Evolutionary conservation across 164 flowering plant species (phyloP).

Genomic region (Umbellularia californica): DNA sequence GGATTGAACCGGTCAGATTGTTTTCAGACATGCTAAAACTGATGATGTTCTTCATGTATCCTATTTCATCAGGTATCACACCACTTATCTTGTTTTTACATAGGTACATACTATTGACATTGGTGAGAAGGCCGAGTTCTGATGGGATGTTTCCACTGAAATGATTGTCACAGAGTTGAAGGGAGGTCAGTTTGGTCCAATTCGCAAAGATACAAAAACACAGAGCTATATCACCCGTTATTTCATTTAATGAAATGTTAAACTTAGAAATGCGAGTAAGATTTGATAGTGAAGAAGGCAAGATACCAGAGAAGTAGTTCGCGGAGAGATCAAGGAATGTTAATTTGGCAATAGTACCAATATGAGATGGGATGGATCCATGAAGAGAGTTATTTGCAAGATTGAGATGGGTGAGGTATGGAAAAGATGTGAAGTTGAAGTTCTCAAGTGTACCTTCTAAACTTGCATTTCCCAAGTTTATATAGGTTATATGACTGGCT

Average conservation of each 20-base stretch:
- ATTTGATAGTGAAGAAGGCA: conserved; percentile 27
- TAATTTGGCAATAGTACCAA: conserved; percentile 6
- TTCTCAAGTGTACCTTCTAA: conserved; percentile 1
- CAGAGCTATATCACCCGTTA: conserved; percentile 16
- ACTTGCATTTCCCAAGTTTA: not conserved
- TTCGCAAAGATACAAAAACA: conserved; percentile 17
- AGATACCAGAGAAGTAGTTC: conserved; percentile 6
- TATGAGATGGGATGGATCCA: conserved; percentile 7
- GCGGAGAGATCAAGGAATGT: not conserved
- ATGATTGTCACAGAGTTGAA: conserved; percentile 8
- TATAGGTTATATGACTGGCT: not conserved
- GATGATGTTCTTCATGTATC: conserved; percentile 7
- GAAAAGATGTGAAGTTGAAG: conserved; percentile 4
- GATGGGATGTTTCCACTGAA: conserved; percentile 21
- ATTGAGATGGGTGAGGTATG: not conserved
- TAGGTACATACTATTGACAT: not conserved
- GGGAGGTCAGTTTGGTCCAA: conserved; percentile 7
- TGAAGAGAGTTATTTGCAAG: not conserved
- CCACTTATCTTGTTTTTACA: conserved; percentile 14
- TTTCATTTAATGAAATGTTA: conserved; percentile 16
- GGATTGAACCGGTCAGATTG: not conserved
- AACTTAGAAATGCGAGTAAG: conserved; percentile 19
- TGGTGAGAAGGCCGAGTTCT: conserved; percentile 22
- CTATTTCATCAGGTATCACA: conserved; percentile 14
- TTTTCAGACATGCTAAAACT: not conserved